Evolutionary conservation across 495 filamentous ascomycete genomes (phyloP).

Genomic region (Oleoguttula mirabilis): DNA sequence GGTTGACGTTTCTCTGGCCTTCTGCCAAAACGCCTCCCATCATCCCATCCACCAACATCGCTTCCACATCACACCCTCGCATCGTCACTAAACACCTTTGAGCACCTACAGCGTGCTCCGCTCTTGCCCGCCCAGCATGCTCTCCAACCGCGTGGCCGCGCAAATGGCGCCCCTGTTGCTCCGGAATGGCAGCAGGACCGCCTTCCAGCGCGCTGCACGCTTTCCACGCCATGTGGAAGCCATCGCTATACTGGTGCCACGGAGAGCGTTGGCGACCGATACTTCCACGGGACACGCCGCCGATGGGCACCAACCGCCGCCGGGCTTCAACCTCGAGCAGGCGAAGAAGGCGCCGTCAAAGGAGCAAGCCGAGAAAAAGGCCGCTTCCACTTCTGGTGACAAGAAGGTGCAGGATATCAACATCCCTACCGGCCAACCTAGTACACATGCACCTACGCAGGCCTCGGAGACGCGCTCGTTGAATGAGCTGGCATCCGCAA

Average conservation of each 20-base stretch:
- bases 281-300: slow-evolving; percentile 44
- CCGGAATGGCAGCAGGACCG: slow-evolving; percentile 23
- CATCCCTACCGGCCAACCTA: slow-evolving; percentile 29
- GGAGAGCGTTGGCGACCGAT: slow-evolving; percentile 46
- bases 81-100: too few relatives aligned
- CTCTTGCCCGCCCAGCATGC: too few relatives aligned
- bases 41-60: too few relatives aligned
- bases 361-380: slow-evolving; percentile 30
- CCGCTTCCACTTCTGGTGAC: slow-evolving; percentile 22
- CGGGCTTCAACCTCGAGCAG: slow-evolving; percentile 82
- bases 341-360: slow-evolving; percentile 39
- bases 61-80: too few relatives aligned
- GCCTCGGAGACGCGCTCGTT: slow-evolving; percentile 35
- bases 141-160: slow-evolving; percentile 9
- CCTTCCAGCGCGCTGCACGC: slow-evolving; percentile 19
- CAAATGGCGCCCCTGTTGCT: slow-evolving; percentile 27
- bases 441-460: slow-evolving; percentile 34
- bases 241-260: slow-evolving; percentile 31
- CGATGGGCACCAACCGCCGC: slow-evolving; percentile 57
- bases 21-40: too few relatives aligned
- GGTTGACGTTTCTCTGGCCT: too few relatives aligned
- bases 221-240: slow-evolving; percentile 25
- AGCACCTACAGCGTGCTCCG: too few relatives aligned
- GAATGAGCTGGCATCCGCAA: slow-evolving; percentile 37
- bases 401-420: slow-evolving; percentile 19